Base-by-base conservation (phyloP, 1,284 basidiomycete species). In the Puccinia coronata region DNA sequence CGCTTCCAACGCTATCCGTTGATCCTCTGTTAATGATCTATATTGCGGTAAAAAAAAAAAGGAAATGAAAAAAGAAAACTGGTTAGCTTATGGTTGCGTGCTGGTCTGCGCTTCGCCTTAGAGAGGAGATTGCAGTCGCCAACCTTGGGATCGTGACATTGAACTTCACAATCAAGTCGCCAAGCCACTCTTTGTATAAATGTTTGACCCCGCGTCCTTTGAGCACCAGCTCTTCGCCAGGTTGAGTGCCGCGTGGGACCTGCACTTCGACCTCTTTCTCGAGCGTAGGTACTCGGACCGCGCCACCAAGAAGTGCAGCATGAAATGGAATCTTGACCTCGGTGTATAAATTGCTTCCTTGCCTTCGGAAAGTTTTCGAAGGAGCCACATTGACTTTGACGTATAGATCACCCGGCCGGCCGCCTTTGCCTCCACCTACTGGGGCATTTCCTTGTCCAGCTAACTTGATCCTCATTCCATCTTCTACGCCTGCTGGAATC, bases 191-290 rank as follows among this genome's bases (percentile, higher is more conserved):
- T 81, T 83, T 84, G 83, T 84, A 83, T 61, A 85, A 84, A 90
- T 92, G 83, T 90, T 89, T 76, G 63, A 98, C 91, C 55, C 97
- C 97, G 82, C 94, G 91, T 47, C 92, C 92, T 87, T 93, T 93
- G 84, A 99, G 87, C 20, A 98, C 92, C 90, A 97, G 96, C 87
- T 98, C 95, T 87, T 99, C 95, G 25, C 95, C 96, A 84, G 93
- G 94, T 87, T 99, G 96, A 2, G 97, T 98, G 65, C 97, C 96
- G 49, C 90, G 89, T 67, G 96, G 94, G 71, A 99, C 91, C 82
- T 94, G 92, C 71, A 99, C 94, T 82, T 98, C 95, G 12, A 98
- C 95, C 78, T 97, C 94, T 59, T 96, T 94, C 83, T 99, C 96
- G 39, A 99, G 88, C 34, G 97, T 99, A 34, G 96, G 96, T 70